Evolutionary conservation across 805 yeast genomes (phyloP), one percentile per base, ranked within the genome.

Genomic region (Candida methanosorbosa): DNA sequence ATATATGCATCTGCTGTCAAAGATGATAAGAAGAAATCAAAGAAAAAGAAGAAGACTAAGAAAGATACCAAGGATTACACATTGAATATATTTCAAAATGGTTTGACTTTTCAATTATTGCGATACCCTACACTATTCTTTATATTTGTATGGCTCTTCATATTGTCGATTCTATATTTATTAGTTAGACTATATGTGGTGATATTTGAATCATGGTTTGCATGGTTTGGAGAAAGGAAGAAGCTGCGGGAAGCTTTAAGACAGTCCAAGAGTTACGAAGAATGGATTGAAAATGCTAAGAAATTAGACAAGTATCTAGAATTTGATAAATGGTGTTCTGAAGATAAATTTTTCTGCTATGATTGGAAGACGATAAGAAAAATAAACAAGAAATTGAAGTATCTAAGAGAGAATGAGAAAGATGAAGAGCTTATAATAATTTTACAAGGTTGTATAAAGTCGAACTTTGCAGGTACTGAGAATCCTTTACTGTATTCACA

Each of bases 401-500:
- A 43, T 3, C 49, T 67, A 24, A 54, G 72, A 18, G 41, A 42
- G 16, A 33, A 38, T 3, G 45, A 50, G 3, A 49, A 56, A 3
- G 45, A 58, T 13, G 70, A 69, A 15, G 77, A 73, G 32, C 50
- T 81, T 22, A 61, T 74, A 59, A 52, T 70, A 11, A 57, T 77
- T 7, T 55, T 83, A 23, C 85, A 78, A 42, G 75, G 75, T 4
- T 81, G 88, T 45, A 54, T 82, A 18, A 79, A 78, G 49, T 66
- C 74, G 34, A 82, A 83, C 48, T 83, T 81, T 59, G 87, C 86
- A 3, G 92, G 92, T 2, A 76, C 76, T 3, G 90, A 81, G 50
- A 80, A 81, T 47, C 71, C 83, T 23, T 66, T 71, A 37, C 60
- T 82, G 18, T 83, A 81, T 48, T 75, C 85, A 4, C 87, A 81